phyloP scores from a whole-genome alignment of 805 yeast genomes.

The Wickerhamiella siamensis region DNA sequence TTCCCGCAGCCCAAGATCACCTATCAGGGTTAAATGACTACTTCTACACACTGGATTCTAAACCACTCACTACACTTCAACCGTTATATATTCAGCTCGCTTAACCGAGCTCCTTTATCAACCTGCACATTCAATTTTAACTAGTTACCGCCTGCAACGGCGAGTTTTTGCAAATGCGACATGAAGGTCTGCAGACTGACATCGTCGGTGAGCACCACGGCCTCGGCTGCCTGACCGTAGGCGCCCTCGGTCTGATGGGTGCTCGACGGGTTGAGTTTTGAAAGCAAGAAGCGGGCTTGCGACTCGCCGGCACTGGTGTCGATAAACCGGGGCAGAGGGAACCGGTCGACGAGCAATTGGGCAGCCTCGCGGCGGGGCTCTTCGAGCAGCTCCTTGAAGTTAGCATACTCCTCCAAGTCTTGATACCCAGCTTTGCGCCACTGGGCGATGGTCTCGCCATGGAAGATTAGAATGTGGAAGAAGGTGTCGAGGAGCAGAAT shows the following conservation, averaged over 20 bases:
- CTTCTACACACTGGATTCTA: slow-evolving; percentile 23
- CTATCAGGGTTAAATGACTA: slow-evolving; percentile 39
- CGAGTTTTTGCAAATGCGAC: slow-evolving; percentile 84
- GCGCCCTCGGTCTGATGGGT: slow-evolving; percentile 48
- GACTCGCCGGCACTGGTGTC: slow-evolving; percentile 98
- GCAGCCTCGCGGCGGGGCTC: slow-evolving; percentile 90
- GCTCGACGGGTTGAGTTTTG: slow-evolving; percentile 89
- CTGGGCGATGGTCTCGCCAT: slow-evolving; percentile 85
- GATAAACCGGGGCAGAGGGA: slow-evolving; percentile 94
- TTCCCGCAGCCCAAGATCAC: slow-evolving; percentile 40
- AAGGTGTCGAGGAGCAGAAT: slow-evolving; percentile 86
- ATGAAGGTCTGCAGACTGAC: slow-evolving; percentile 89
- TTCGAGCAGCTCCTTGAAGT: slow-evolving; percentile 72
- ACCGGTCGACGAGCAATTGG: slow-evolving; percentile 76
- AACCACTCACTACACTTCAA: too few relatives aligned
- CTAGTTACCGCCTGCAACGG: slow-evolving; percentile 39
- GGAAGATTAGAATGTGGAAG: slow-evolving; percentile 90
- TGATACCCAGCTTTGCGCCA: slow-evolving; percentile 96
- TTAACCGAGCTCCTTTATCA: not conserved
- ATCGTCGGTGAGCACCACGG: slow-evolving; percentile 91
- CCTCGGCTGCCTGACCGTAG: slow-evolving; percentile 38
- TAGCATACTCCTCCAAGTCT: slow-evolving; percentile 76
- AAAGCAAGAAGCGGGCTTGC: slow-evolving; percentile 90
- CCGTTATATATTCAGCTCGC: not conserved
- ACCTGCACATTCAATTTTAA: too few relatives aligned